Conservation (phyloP, 306 rosid species). For the Rubus parviflorus region DNA sequence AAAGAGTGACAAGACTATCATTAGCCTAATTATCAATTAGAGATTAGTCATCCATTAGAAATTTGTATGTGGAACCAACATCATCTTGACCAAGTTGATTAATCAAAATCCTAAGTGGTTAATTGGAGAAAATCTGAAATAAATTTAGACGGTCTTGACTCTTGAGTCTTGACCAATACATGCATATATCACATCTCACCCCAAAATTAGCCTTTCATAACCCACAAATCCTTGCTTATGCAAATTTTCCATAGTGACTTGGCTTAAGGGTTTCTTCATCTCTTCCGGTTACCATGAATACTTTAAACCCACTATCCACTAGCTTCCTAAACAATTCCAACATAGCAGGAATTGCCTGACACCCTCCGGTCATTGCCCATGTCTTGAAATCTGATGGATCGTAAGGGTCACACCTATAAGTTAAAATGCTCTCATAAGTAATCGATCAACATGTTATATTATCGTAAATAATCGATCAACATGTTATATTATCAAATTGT, state of each 20-base stretch:
- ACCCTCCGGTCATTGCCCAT: slow-evolving; percentile 64
- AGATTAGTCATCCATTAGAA: background rate
- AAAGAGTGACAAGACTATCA: too few relatives aligned
- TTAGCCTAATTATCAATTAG: background rate
- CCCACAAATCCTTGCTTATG: slow-evolving; percentile 59
- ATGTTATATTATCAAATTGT: too few relatives aligned
- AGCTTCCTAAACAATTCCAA: slow-evolving; percentile 36
- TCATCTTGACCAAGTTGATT: background rate
- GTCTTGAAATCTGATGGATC: slow-evolving; percentile 61
- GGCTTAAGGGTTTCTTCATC: slow-evolving; percentile 44
- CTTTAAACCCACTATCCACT: slow-evolving; percentile 53
- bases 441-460: too few relatives aligned
- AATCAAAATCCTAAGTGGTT: too few relatives aligned
- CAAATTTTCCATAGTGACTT: slow-evolving; percentile 58
- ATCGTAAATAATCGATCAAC: background rate
- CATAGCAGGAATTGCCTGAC: slow-evolving; percentile 47
- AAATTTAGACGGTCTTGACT: background rate
- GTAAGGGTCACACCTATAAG: slow-evolving; percentile 68
- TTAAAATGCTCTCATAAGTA: background rate
- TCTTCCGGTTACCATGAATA: slow-evolving; percentile 75
- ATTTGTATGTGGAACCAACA: background rate
- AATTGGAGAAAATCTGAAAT: background rate
- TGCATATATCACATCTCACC: slow-evolving; percentile 38
- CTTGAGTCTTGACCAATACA: too few relatives aligned
- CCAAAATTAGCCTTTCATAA: slow-evolving; percentile 62